Evolutionary conservation across 192 early-diverging fungal genomes (phyloP).

Genomic region (Coemansia sp.): DNA sequence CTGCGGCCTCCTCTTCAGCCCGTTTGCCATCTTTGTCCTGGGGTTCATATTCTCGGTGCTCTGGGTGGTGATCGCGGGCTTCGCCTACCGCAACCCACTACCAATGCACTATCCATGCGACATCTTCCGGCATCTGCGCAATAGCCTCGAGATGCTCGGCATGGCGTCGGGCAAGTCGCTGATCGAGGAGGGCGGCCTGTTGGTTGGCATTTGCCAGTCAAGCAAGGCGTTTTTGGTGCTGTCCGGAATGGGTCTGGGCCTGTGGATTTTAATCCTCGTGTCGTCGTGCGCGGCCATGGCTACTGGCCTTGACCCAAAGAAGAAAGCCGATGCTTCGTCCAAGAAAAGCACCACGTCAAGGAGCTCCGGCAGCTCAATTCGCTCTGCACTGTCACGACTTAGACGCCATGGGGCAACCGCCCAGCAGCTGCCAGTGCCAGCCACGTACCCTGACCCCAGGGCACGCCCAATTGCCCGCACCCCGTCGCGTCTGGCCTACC

Average conservation of each 20-base stretch:
- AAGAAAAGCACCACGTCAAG: neutral
- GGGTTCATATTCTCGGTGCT: constrained; percentile 37
- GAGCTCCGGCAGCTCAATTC: constrained; percentile 16
- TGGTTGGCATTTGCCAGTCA: constrained; percentile 43
- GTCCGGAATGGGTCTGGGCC: constrained; percentile 26
- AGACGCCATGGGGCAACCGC: neutral
- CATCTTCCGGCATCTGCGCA: constrained; percentile 28
- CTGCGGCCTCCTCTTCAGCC: constrained; percentile 24
- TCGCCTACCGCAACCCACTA: constrained; percentile 41
- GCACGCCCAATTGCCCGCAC: neutral
- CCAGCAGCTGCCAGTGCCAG: constrained; percentile 6
- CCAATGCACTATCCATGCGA: constrained; percentile 46
- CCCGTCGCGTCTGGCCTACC: neutral
- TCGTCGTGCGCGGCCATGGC: constrained; percentile 29
- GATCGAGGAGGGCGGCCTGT: constrained; percentile 35
- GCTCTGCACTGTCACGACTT: constrained; percentile 8
- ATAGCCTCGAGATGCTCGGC: constrained; percentile 29
- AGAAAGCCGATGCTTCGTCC: constrained; percentile 5
- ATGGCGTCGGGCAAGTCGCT: constrained; percentile 32
- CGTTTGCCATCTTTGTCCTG: constrained; percentile 21
- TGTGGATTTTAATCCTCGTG: constrained; percentile 38
- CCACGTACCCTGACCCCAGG: constrained; percentile 1
- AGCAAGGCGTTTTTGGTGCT: constrained; percentile 46
- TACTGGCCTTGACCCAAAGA: constrained; percentile 19
- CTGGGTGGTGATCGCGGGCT: constrained; percentile 39